Evolutionary conservation across 352 stramenopile genomes (phyloP).

Genomic region (Globisporangium recalcitrans): DNA sequence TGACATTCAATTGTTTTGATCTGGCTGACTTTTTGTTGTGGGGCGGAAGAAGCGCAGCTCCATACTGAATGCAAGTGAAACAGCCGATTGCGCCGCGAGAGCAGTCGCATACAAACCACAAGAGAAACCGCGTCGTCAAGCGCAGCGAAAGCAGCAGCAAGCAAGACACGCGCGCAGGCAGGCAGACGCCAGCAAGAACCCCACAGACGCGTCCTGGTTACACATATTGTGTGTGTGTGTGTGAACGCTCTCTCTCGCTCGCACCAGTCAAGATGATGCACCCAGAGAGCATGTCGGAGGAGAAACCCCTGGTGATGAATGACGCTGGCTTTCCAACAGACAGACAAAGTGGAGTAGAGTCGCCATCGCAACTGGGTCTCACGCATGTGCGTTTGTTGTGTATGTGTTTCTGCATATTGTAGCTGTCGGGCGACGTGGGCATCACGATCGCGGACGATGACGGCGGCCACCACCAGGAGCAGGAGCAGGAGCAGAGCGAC

Average conservation of each 20-base stretch:
- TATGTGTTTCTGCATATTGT: slow-evolving; percentile 2
- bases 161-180: not conserved
- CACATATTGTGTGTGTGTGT: not conserved
- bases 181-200: not conserved
- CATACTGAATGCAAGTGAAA: slow-evolving; percentile 16
- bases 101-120: slow-evolving; percentile 5
- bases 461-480: slow-evolving; percentile 1
- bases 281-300: slow-evolving; percentile 14
- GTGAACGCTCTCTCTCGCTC: not conserved
- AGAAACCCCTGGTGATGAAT: slow-evolving; percentile 13
- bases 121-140: slow-evolving; percentile 11
- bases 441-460: slow-evolving; percentile 37
- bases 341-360: not conserved
- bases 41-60: not conserved
- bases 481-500: slow-evolving; percentile 28
- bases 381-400: not conserved
- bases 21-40: not conserved
- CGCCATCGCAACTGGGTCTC: not conserved
- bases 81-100: not conserved
- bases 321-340: not conserved
- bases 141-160: not conserved
- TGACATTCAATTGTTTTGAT: not conserved
- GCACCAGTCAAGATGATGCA: slow-evolving; percentile 15
- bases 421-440: slow-evolving; percentile 46
- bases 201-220: not conserved